Conservation (phyloP, 768 basidiomycete species). For the Lactarius akahatsu region DNA sequence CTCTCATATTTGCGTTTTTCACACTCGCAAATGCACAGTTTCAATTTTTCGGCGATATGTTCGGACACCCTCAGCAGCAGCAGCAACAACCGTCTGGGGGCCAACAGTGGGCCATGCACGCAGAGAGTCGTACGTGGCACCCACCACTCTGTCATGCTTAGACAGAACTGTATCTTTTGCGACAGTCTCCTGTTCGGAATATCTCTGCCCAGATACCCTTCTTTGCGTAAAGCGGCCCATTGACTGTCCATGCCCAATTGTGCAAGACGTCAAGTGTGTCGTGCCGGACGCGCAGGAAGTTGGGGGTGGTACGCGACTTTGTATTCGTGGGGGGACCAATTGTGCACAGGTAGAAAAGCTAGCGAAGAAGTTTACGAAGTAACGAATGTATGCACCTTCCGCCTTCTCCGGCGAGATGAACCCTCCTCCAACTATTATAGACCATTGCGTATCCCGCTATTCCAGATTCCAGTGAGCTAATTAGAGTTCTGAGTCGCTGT, state of each 20-base stretch:
- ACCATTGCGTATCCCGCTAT: not conserved
- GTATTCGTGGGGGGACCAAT: slow-evolving; percentile 61
- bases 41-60: slow-evolving; percentile 30
- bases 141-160: not conserved
- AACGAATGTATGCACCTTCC: slow-evolving; percentile 14
- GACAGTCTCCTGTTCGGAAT: slow-evolving; percentile 70
- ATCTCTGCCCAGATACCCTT: slow-evolving; percentile 74
- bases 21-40: slow-evolving; percentile 24
- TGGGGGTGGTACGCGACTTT: slow-evolving; percentile 61
- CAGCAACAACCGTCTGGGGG: slow-evolving; percentile 28
- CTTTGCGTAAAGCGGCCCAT: slow-evolving; percentile 60
- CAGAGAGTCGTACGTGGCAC: slow-evolving; percentile 24
- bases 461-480: not conserved
- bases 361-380: slow-evolving; percentile 41
- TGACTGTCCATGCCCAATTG: slow-evolving; percentile 79
- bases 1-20: slow-evolving; percentile 16
- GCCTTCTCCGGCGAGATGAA: not conserved
- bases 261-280: slow-evolving; percentile 73
- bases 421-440: not conserved
- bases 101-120: slow-evolving; percentile 27
- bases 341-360: slow-evolving; percentile 63
- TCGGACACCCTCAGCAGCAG: slow-evolving; percentile 27
- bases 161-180: not conserved
- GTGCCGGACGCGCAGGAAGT: slow-evolving; percentile 61
- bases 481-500: no score